Evolutionary conservation across 345 rosid genomes (phyloP).

Genomic region (Rhodomyrtus tomentosa): DNA sequence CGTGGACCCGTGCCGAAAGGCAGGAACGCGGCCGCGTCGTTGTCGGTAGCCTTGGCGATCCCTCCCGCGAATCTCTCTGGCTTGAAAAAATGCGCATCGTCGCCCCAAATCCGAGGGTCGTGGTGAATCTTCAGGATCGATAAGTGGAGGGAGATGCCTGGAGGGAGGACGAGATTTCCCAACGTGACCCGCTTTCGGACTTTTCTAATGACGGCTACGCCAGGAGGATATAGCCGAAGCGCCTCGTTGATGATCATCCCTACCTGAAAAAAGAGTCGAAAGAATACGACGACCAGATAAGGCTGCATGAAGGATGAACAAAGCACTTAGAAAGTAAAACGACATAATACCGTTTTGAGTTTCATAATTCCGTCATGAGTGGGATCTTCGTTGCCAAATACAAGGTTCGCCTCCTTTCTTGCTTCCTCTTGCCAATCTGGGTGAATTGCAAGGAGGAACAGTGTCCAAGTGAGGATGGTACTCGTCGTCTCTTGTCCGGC

Average conservation of each 20-base stretch:
- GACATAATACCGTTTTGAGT: not conserved
- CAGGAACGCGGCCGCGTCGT: slow-evolving; percentile 17
- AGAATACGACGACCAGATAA: not conserved
- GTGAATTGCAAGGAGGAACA: slow-evolving; percentile 21
- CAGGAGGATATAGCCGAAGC: slow-evolving; percentile 25
- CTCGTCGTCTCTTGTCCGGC: slow-evolving; percentile 24
- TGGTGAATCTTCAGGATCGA: slow-evolving; percentile 14
- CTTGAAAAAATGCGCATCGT: slow-evolving; percentile 23
- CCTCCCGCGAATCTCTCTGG: slow-evolving; percentile 37
- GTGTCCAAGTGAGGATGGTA: slow-evolving; percentile 20
- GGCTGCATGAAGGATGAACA: not conserved
- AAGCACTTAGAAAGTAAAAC: not conserved
- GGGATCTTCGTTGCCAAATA: slow-evolving; percentile 15
- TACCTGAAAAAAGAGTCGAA: not conserved
- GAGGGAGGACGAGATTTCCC: slow-evolving; percentile 19
- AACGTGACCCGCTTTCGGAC: slow-evolving; percentile 4
- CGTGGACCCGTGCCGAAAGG: slow-evolving; percentile 32
- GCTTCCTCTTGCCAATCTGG: slow-evolving; percentile 32
- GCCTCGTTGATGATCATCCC: slow-evolving; percentile 17
- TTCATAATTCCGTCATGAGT: not conserved
- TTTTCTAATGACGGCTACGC: not conserved
- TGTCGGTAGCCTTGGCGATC: slow-evolving; percentile 25
- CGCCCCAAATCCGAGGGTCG: slow-evolving; percentile 30
- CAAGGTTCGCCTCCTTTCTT: slow-evolving; percentile 13
- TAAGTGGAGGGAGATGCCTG: not conserved